Evolutionary conservation across 2,329 filamentous ascomycete genomes (phyloP), one percentile per base, ranked within the genome.

Genomic region (Penicillium sp.): DNA sequence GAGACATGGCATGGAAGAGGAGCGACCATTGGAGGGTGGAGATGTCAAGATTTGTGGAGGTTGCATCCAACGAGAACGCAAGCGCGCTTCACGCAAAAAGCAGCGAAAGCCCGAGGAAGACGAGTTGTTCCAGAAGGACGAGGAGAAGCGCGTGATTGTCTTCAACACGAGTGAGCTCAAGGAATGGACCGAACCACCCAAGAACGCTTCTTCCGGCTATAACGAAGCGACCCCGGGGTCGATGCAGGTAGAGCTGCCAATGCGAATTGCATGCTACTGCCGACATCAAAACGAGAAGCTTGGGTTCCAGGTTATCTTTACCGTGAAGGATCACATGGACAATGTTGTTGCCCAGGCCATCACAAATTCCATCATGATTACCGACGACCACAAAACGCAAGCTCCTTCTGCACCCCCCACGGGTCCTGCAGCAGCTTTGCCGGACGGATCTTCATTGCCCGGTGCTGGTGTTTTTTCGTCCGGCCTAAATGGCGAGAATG

Each of bases 261-360:
- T 97, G 90, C 85, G 91, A 8, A 96, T 98, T 60, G 89, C 90
- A 20, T 98, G 91, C 67, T 98, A 97, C 69, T 97, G 91, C 70
- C 83, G 91, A 16, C 91, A 98, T 65, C 91, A 97, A 59, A 83
- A 86, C 49, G 93, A 97, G 70, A 97, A 97, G 72, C 75, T 85
- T 56, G 91, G 91, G 1, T 98, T 96, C 69, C 78, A 79, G 59
- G 89, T 97, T 59, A 95, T 98, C 53, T 95, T 97, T 69, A 97
- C 91, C 1, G 77, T 98, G 61, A 95, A 90, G 64, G 88, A 96
- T 68, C 81, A 81, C 62, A 74, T 81, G 53, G 86, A 84, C 58
- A 82, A 82, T 36, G 73, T 95, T 26, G 74, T 97, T 35, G 87
- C 89, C 6, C 91, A 98, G 69, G 82, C 84, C 42, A 85, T 95